Evolutionary conservation across 116 monocot species (phyloP).

Genomic region (Posidonia oceanica): DNA sequence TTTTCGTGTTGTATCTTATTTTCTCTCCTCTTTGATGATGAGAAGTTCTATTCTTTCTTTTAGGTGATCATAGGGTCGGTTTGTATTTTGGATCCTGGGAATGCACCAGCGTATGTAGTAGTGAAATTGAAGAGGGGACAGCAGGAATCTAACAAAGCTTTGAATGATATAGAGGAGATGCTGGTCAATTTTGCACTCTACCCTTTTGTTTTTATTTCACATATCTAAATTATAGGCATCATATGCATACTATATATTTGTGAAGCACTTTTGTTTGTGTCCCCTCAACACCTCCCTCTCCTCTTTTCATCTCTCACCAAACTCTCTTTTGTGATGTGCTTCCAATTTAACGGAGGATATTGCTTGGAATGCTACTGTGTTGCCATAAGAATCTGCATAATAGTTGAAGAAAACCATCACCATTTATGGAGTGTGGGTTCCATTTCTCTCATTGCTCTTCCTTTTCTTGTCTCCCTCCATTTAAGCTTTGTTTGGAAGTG

Average conservation of each 20-base stretch:
- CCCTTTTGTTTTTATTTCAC: slow-evolving; percentile 28
- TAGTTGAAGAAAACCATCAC: background rate
- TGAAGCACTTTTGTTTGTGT: no score
- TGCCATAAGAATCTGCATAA: background rate
- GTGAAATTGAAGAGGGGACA: slow-evolving; percentile 42
- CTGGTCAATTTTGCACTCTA: slow-evolving; percentile 42
- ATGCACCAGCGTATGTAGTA: slow-evolving; percentile 22
- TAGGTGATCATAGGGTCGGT: background rate
- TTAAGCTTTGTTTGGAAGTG: slow-evolving; percentile 5
- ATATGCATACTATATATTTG: background rate
- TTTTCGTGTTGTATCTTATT: background rate
- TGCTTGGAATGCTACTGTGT: background rate
- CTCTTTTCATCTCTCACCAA: background rate
- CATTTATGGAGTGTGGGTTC: slow-evolving; percentile 14
- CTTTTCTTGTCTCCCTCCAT: slow-evolving; percentile 5
- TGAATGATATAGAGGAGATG: slow-evolving; percentile 44
- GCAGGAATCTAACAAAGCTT: slow-evolving; percentile 57
- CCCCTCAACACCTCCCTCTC: no score
- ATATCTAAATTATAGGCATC: slow-evolving; percentile 4
- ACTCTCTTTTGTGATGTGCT: background rate
- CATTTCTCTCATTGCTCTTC: slow-evolving; percentile 5
- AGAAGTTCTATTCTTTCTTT: background rate
- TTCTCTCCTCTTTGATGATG: background rate
- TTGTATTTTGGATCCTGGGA: slow-evolving; percentile 10
- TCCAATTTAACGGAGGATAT: background rate